Evolutionary conservation across 2,329 filamentous ascomycete species (phyloP), one percentile per base, ranked within the genome.

Genomic region (Teratosphaeria zuluensis): DNA sequence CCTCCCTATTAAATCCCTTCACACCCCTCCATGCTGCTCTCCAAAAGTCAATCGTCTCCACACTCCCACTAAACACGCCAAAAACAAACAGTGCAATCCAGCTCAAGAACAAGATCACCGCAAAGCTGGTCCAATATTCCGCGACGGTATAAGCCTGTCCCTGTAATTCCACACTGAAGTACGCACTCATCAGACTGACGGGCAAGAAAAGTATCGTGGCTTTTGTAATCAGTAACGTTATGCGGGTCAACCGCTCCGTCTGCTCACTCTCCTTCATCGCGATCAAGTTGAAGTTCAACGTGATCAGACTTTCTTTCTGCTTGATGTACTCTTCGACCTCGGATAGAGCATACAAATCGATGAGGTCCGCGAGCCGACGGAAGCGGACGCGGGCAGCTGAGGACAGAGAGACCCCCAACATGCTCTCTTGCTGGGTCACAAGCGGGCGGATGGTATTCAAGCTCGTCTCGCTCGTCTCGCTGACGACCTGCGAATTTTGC

Each of bases 221-320:
- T 69, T 91, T 90, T 53, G 86, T 87, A 11, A 91, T 77, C 4
- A 91, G 75, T 4, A 89, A 83, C 3, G 87, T 88, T 62, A 87
- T 85, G 59, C 87, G 78, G 0, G 87, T 90, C 21, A 91, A 78
- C 21, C 85, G 81, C 60, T 89, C 87, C 11, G 89, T 87, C 3
- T 84, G 83, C 63, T 84, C 81, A 0, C 86, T 88, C 70, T 90
- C 86, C 69, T 88, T 89, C 67, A 90, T 84, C 19, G 87, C 84
- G 59, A 87, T 89, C 63, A 91, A 79, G 70, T 88, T 89, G 78
- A 90, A 90, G 70, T 90, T 90, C 85, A 89, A 83, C 62, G 82
- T 81, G 3, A 87, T 85, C 30, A 91, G 75, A 0, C 84, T 83
- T 30, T 86, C 84, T 68, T 89, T 90, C 70, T 90, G 87, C 31